These are phyloP conservation scores for Sporobolomyces roseus DNA, from an alignment of 768 basidiomycete species.

Conservation along the genomic window DNA sequence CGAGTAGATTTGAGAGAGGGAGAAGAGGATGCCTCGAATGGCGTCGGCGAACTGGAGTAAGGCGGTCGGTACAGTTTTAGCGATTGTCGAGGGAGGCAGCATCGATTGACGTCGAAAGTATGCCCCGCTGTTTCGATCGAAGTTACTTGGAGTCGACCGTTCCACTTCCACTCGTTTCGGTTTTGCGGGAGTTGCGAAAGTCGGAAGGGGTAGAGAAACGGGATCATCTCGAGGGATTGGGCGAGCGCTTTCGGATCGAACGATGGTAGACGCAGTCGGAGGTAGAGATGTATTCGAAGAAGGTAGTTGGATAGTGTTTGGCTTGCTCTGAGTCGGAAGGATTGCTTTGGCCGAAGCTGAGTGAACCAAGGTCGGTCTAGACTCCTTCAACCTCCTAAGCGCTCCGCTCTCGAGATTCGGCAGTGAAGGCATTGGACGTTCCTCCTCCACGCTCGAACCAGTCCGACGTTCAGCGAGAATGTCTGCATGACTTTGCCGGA, in stretches of 20 bases:
- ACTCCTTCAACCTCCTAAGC: not conserved
- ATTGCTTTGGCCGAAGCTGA: constrained; percentile 10
- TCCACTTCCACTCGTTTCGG: constrained; percentile 47
- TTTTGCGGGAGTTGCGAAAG: constrained; percentile 21
- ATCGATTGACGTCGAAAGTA: constrained; percentile 92
- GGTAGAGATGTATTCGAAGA: not conserved
- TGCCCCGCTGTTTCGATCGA: constrained; percentile 77
- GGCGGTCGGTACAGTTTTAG: constrained; percentile 65
- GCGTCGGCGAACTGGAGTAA: constrained; percentile 73
- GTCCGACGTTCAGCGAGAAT: constrained; percentile 49
- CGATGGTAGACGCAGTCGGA: not conserved
- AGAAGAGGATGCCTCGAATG: constrained; percentile 87
- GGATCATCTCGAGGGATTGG: not conserved
- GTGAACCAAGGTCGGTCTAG: not conserved
- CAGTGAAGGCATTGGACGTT: not conserved
- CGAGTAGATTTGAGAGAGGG: constrained; percentile 83
- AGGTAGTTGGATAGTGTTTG: not conserved
- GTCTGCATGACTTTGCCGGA: constrained; percentile 56
- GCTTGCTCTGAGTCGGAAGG: constrained; percentile 7
- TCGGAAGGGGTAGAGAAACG: not conserved
- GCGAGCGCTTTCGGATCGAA: constrained; percentile 12
- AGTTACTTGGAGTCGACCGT: constrained; percentile 46
- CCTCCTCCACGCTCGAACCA: constrained; percentile 1
- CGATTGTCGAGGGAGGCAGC: constrained; percentile 60
- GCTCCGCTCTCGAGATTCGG: not conserved